phyloP scores from a whole-genome alignment of 2,329 filamentous ascomycete genomes.

The Verticillium nonalfalfae region DNA sequence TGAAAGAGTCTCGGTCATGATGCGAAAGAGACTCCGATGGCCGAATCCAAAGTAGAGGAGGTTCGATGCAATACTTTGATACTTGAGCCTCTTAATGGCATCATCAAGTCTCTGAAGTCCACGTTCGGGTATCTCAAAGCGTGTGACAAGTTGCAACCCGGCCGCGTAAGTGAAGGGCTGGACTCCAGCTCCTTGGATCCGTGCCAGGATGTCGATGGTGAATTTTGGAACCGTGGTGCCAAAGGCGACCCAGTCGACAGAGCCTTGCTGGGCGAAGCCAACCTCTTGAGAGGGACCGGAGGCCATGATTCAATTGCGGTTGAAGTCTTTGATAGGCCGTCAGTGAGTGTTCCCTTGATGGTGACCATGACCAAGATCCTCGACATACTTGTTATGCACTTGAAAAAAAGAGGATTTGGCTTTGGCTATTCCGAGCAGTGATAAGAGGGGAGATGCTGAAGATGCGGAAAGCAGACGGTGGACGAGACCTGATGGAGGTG shows the following conservation, averaged over 20 bases:
- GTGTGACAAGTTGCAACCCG: neutral
- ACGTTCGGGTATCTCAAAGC: neutral
- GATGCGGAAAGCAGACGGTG: too few relatives aligned
- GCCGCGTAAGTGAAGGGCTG: neutral
- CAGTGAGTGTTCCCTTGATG: too few relatives aligned
- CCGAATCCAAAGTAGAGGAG: neutral
- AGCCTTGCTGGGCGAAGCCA: neutral
- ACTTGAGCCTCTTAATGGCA: neutral
- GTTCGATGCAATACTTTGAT: neutral
- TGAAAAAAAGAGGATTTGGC: too few relatives aligned
- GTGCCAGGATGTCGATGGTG: neutral
- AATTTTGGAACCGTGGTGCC: neutral
- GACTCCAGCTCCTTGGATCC: neutral
- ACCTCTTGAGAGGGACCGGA: neutral
- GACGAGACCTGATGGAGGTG: too few relatives aligned
- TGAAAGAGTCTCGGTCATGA: neutral
- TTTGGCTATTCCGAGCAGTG: too few relatives aligned
- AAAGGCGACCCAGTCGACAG: neutral
- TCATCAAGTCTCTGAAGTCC: neutral
- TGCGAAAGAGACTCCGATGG: neutral
- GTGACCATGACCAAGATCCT: too few relatives aligned
- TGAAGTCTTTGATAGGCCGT: neutral
- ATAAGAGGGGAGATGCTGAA: too few relatives aligned
- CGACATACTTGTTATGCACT: too few relatives aligned
- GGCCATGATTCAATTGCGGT: neutral